Evolutionary conservation across 805 yeast species (phyloP).

Genomic region (Lipomyces starkeyi): DNA sequence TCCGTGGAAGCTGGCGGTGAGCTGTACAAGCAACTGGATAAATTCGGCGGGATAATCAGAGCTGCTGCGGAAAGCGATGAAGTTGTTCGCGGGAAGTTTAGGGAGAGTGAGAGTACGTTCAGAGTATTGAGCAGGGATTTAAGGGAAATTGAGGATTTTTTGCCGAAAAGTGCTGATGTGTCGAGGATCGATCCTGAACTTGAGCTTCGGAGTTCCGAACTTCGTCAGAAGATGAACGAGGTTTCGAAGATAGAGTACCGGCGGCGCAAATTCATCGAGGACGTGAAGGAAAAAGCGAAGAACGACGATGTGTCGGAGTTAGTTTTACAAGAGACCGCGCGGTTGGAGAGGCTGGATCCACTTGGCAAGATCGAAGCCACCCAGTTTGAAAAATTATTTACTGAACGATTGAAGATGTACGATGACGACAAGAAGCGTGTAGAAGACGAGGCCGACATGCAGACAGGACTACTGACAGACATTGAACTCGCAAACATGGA

Average conservation of each 20-base stretch:
- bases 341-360: constrained; percentile 31
- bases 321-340: constrained; percentile 30
- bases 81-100: constrained; percentile 55
- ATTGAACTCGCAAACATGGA: constrained; percentile 44
- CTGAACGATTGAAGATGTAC: constrained; percentile 49
- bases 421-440: constrained; percentile 58
- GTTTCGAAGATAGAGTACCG: constrained; percentile 38
- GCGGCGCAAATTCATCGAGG: constrained; percentile 39
- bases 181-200: constrained; percentile 47
- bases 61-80: constrained; percentile 70
- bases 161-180: constrained; percentile 45
- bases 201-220: constrained; percentile 47
- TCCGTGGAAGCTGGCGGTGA: constrained; percentile 55
- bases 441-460: constrained; percentile 50
- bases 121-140: constrained; percentile 52
- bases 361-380: constrained; percentile 31
- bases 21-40: constrained; percentile 50
- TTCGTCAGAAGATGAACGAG: constrained; percentile 38
- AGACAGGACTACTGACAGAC: constrained; percentile 50
- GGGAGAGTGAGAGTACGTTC: constrained; percentile 56
- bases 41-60: constrained; percentile 55
- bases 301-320: constrained; percentile 28
- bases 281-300: constrained; percentile 31
- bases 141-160: constrained; percentile 41
- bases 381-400: constrained; percentile 42